phyloP scores from a whole-genome alignment of 176 grass and related monocot genomes.

The Eleusine indica region DNA sequence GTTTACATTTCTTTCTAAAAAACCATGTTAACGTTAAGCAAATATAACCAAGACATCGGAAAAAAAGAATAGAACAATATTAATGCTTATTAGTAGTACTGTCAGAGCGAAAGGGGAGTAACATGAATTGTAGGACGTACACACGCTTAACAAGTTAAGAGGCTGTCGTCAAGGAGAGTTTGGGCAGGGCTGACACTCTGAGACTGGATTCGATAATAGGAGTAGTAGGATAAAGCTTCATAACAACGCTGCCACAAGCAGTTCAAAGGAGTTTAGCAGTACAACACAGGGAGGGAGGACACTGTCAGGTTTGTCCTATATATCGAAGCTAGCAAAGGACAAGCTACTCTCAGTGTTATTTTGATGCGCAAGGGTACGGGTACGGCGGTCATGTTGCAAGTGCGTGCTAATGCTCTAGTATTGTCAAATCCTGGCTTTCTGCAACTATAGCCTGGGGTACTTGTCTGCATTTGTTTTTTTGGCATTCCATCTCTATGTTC shows the following conservation, averaged over 20 bases:
- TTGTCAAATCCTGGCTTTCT: too few relatives aligned
- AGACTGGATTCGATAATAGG: not conserved
- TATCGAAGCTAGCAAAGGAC: constrained; percentile 34
- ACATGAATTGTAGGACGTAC: too few relatives aligned
- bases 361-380: not conserved
- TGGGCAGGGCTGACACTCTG: not conserved
- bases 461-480: not conserved
- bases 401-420: not conserved
- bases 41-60: not conserved
- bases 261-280: not conserved
- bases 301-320: constrained; percentile 42
- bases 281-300: not conserved
- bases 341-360: not conserved
- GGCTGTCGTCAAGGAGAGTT: not conserved
- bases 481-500: not conserved
- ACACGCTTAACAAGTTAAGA: not conserved
- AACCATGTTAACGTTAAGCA: not conserved
- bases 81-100: not conserved
- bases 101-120: too few relatives aligned
- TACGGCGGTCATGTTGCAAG: not conserved
- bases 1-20: not conserved
- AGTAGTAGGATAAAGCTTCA: constrained; percentile 15
- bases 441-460: too few relatives aligned
- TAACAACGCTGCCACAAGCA: not conserved
- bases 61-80: not conserved